These are phyloP conservation scores for Euclidium syriacum DNA, from an alignment of 345 rosid species.

Conservation along the genomic window DNA sequence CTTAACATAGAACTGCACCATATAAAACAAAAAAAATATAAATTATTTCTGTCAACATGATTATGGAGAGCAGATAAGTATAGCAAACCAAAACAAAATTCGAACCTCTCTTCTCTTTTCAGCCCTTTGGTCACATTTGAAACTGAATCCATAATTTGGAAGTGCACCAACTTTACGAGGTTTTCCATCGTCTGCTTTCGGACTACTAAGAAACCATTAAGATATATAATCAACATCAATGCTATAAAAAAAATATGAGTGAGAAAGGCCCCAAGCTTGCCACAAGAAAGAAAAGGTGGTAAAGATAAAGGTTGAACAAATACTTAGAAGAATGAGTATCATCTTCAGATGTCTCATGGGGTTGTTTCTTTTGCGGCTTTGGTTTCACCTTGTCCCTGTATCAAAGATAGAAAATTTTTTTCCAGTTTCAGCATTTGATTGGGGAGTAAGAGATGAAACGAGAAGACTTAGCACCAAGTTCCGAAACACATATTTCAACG, in stretches of 20 bases:
- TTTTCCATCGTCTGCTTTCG: conserved; percentile 58
- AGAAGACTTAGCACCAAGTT: not conserved
- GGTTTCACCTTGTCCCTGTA: conserved; percentile 62
- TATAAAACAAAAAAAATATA: conserved; percentile 7
- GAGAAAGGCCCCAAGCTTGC: conserved; percentile 8
- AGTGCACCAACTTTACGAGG: conserved; percentile 62
- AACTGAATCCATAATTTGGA: conserved; percentile 97
- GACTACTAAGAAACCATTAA: conserved; percentile 49
- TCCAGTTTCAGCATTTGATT: conserved; percentile 1
- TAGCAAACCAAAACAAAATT: conserved; percentile 18
- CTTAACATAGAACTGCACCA: conserved; percentile 77
- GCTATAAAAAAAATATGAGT: conserved; percentile 8
- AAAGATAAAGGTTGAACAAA: conserved; percentile 39
- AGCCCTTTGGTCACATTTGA: conserved; percentile 94
- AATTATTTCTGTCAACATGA: not conserved
- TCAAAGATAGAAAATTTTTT: conserved; percentile 3
- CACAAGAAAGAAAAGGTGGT: conserved; percentile 9
- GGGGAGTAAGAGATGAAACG: not conserved
- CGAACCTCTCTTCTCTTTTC: conserved; percentile 96
- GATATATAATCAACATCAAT: conserved; percentile 20
- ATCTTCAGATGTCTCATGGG: conserved; percentile 48
- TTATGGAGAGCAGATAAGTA: not conserved
- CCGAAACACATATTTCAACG: not conserved
- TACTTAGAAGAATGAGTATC: conserved; percentile 62
- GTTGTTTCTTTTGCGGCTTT: conserved; percentile 54